A percentile compares a stretch with the other conserved stretches of the same genome.
Conservation (phyloP, 2,329 filamentous ascomycete genomes). For the Hirsutella minnesotensis region DNA sequence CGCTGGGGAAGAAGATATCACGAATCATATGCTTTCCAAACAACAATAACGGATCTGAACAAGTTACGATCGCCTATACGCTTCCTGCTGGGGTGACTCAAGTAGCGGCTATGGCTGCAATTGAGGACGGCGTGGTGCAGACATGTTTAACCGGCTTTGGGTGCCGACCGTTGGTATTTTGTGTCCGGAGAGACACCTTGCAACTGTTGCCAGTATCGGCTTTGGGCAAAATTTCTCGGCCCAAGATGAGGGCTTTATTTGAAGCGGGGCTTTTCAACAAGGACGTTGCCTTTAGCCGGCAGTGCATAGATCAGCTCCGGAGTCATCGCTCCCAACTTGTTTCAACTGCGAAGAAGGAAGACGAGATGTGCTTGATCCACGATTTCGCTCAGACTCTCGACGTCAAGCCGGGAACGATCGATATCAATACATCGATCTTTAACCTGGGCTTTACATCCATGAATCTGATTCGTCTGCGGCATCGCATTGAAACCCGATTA, state of each 20-base stretch:
- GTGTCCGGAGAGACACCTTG: no score
- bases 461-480: slow-evolving; percentile 27
- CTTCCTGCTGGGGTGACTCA: slow-evolving; percentile 1
- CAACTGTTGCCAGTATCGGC: slow-evolving; percentile 12
- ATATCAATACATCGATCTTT: slow-evolving; percentile 15
- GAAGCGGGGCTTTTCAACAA: slow-evolving; percentile 1
- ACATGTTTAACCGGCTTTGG: slow-evolving; percentile 1
- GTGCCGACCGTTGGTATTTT: slow-evolving; percentile 1
- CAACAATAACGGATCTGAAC: slow-evolving; percentile 18
- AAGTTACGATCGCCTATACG: slow-evolving; percentile 24
- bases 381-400: not conserved
- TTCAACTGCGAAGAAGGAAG: not conserved
- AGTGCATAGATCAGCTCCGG: no score
- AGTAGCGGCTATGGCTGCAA: not conserved
- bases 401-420: slow-evolving; percentile 2
- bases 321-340: no score
- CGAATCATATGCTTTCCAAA: slow-evolving; percentile 25
- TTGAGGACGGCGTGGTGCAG: not conserved
- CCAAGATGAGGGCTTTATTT: slow-evolving; percentile 16
- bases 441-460: slow-evolving; percentile 26
- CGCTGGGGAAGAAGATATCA: slow-evolving; percentile 3
- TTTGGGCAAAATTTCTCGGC: slow-evolving; percentile 27
- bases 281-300: not conserved
- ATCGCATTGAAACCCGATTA: slow-evolving; percentile 11
- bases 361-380: not conserved